phyloP scores from a whole-genome alignment of 257 asterid species.

The Echium plantagineum region DNA sequence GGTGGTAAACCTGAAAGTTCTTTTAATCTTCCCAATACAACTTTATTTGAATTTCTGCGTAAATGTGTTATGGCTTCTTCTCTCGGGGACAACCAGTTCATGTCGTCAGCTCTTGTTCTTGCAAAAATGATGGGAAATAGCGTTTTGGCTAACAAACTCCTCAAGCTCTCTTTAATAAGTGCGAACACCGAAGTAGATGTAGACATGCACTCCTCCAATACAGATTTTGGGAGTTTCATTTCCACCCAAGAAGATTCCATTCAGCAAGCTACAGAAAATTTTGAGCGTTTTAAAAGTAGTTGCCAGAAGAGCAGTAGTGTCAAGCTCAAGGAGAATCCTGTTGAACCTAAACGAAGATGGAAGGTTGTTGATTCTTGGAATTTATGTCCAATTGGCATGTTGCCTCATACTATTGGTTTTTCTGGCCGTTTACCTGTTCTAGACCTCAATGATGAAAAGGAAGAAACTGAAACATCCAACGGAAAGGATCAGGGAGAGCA shows the following conservation, averaged over 20 bases:
- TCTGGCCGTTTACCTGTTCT: conserved; percentile 52
- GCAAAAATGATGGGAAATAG: conserved; percentile 37
- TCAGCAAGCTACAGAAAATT: conserved; percentile 36
- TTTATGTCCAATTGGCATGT: conserved; percentile 76
- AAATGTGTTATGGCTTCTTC: conserved; percentile 50
- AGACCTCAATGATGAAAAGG: conserved; percentile 17
- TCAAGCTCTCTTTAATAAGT: conserved; percentile 31
- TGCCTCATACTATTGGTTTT: conserved; percentile 49
- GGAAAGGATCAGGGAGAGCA: conserved; percentile 11
- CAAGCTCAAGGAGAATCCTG: conserved; percentile 7
- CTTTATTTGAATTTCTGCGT: conserved; percentile 32
- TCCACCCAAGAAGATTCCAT: conserved; percentile 36
- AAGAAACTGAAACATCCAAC: conserved; percentile 15
- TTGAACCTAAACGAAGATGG: conserved; percentile 34
- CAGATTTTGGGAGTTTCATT: conserved; percentile 17
- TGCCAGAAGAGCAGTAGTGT: conserved; percentile 17
- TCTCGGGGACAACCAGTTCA: conserved; percentile 32
- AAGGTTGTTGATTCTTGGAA: conserved; percentile 46
- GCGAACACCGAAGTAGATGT: conserved; percentile 12
- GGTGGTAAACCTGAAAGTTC: conserved; percentile 25
- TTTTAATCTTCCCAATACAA: conserved; percentile 22
- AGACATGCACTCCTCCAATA: conserved; percentile 9
- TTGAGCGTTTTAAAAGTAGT: conserved; percentile 24
- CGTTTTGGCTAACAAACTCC: conserved; percentile 43
- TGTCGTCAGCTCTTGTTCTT: conserved; percentile 34